Conservation (phyloP, 768 basidiomycete genomes). For the Obba rivulosa region DNA sequence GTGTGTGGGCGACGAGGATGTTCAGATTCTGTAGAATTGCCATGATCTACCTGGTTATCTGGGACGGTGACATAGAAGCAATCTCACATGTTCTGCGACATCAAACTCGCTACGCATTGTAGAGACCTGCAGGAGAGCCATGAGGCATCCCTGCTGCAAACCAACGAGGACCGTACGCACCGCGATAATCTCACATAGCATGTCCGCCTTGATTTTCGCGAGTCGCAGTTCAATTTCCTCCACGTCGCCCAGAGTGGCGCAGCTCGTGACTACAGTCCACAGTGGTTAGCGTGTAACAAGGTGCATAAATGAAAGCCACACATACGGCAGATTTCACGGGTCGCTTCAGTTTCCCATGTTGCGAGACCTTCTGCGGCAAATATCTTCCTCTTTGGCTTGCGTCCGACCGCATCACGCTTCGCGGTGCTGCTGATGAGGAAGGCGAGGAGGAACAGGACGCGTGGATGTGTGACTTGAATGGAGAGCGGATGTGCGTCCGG, state of each 20-base stretch:
- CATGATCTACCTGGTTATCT: not conserved
- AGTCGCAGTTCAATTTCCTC: constrained; percentile 43
- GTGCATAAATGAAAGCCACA: constrained; percentile 7
- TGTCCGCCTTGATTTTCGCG: constrained; percentile 62
- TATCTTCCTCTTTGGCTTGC: constrained; percentile 65
- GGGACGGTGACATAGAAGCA: not conserved
- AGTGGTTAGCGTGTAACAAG: not conserved
- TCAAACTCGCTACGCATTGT: constrained; percentile 68
- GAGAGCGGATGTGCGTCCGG: constrained; percentile 39
- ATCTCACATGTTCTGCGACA: constrained; percentile 50
- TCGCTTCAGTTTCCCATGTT: constrained; percentile 42
- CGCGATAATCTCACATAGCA: constrained; percentile 63
- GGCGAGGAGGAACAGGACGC: constrained; percentile 54
- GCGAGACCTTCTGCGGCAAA: constrained; percentile 63
- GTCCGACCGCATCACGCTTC: constrained; percentile 69
- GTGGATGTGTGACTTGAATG: constrained; percentile 63
- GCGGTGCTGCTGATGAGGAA: constrained; percentile 63
- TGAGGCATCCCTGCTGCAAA: not conserved
- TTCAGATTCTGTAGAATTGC: constrained; percentile 31
- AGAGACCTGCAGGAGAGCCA: constrained; percentile 39
- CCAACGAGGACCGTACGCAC: constrained; percentile 32
- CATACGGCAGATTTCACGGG: constrained; percentile 36
- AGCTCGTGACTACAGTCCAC: constrained; percentile 41
- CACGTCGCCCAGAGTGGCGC: constrained; percentile 49
- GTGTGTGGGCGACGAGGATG: constrained; percentile 54